These are phyloP conservation scores for Leccinum barrowsii DNA, from an alignment of 768 basidiomycete species.

Conservation along the genomic window DNA sequence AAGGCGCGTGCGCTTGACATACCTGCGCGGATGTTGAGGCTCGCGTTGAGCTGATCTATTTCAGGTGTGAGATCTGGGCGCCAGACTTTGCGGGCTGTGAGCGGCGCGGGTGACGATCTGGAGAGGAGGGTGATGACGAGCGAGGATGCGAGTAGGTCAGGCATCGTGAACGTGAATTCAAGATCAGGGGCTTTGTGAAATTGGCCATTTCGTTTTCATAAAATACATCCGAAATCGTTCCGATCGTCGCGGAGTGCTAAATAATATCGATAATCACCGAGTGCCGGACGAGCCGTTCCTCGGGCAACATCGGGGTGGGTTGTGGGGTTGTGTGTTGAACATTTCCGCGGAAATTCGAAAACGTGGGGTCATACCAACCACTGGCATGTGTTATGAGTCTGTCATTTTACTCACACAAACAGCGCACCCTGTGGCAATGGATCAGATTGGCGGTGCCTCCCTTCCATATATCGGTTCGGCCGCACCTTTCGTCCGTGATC, in stretches of 20 bases:
- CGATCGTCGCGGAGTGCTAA: neutral
- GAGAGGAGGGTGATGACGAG: conserved; percentile 16
- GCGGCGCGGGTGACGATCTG: conserved; percentile 11
- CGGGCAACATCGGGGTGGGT: no score
- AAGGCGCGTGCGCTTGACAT: neutral
- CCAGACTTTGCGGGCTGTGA: conserved; percentile 16
- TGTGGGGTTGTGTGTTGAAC: no score
- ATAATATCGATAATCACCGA: neutral
- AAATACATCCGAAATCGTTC: neutral
- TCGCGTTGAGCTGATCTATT: conserved; percentile 17
- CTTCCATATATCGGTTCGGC: neutral
- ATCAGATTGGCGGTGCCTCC: neutral
- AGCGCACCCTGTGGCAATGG: neutral
- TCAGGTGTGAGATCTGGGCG: conserved; percentile 11
- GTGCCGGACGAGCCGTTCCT: no score
- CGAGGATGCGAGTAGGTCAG: conserved; percentile 10
- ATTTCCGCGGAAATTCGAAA: no score
- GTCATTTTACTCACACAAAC: neutral
- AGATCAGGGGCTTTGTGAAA: neutral
- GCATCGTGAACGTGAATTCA: neutral
- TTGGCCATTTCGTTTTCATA: neutral
- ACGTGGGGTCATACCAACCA: no score
- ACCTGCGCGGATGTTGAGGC: conserved; percentile 15
- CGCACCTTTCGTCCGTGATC: neutral
- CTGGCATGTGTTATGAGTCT: neutral